Percentiles rank a stretch among this genome's conserved stretches.
Conservation (phyloP, 768 basidiomycete species). For the Mrakia blollopis region DNA sequence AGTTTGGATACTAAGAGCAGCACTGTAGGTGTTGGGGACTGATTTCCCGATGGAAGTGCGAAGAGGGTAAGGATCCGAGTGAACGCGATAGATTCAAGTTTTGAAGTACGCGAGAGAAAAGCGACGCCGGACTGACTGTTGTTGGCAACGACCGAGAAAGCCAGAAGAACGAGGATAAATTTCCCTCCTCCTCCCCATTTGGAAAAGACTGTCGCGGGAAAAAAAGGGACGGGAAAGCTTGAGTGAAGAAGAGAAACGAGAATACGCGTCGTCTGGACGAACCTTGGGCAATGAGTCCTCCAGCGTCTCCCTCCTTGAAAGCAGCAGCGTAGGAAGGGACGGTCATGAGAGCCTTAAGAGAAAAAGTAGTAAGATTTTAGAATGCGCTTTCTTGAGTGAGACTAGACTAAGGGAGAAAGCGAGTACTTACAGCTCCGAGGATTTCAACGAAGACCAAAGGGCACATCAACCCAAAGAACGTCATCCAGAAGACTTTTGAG, state of each 20-base stretch:
- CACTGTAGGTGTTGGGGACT: slow-evolving; percentile 50
- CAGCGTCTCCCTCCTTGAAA: slow-evolving; percentile 48
- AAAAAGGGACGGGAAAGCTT: too few species aligned
- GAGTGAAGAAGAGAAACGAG: too few species aligned
- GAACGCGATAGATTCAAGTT: too few species aligned
- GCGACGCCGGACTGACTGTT: neutral
- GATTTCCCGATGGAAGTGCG: too few species aligned
- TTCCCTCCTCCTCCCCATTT: slow-evolving; percentile 48
- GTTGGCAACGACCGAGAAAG: slow-evolving; percentile 49
- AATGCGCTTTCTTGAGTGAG: too few species aligned
- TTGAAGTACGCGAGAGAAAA: slow-evolving; percentile 35
- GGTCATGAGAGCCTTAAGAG: slow-evolving; percentile 43
- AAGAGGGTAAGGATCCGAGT: neutral
- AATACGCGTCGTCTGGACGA: too few species aligned
- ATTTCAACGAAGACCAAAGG: slow-evolving; percentile 44
- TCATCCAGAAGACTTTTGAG: slow-evolving; percentile 51
- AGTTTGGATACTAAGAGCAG: slow-evolving; percentile 51
- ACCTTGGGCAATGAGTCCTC: slow-evolving; percentile 49
- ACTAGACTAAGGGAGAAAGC: too few species aligned
- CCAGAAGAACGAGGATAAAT: slow-evolving; percentile 48
- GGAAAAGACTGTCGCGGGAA: slow-evolving; percentile 42
- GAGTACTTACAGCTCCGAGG: slow-evolving; percentile 43
- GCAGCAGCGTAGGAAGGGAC: slow-evolving; percentile 50
- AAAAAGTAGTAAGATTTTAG: too few species aligned
- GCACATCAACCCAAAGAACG: slow-evolving; percentile 54